Percentiles rank a stretch among this genome's conserved stretches.
Evolutionary conservation across 352 stramenopile genomes (phyloP).

Genomic region (Globisporangium megalacanthum): DNA sequence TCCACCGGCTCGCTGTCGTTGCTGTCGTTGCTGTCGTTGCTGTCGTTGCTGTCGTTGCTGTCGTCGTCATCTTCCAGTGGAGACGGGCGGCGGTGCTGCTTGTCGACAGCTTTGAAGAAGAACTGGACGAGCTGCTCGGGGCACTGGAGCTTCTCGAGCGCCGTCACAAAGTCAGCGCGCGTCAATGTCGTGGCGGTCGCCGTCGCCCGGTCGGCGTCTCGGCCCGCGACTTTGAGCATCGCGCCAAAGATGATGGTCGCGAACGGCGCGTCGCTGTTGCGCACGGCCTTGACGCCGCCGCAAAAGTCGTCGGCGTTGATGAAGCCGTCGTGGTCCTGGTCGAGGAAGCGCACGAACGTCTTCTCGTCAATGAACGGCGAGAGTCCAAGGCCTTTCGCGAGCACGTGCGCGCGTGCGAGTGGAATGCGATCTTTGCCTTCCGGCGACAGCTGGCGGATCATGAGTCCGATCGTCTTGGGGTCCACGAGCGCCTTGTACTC

Average conservation of each 20-base stretch:
- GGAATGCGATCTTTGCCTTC: constrained; percentile 40
- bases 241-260: constrained; percentile 60
- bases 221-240: constrained; percentile 41
- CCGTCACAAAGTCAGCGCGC: constrained; percentile 31
- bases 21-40: background rate
- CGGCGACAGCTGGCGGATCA: constrained; percentile 63
- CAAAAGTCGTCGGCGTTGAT: constrained; percentile 73
- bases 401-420: constrained; percentile 39
- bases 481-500: constrained; percentile 57
- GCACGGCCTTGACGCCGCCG: constrained; percentile 49
- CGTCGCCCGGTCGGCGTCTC: background rate
- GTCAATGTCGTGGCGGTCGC: constrained; percentile 2
- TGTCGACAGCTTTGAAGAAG: constrained; percentile 56
- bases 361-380: constrained; percentile 64
- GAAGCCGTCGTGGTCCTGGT: constrained; percentile 64
- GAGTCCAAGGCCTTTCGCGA: constrained; percentile 49
- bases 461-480: constrained; percentile 46
- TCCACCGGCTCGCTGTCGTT: background rate
- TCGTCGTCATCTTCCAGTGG: background rate
- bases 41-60: background rate
- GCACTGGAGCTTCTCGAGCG: constrained; percentile 55
- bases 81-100: constrained; percentile 23
- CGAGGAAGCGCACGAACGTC: constrained; percentile 54
- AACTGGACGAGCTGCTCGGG: constrained; percentile 43
- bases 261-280: constrained; percentile 48